These are phyloP conservation scores for Myrica gale DNA, from an alignment of 306 rosid species.

Conservation along the genomic window DNA sequence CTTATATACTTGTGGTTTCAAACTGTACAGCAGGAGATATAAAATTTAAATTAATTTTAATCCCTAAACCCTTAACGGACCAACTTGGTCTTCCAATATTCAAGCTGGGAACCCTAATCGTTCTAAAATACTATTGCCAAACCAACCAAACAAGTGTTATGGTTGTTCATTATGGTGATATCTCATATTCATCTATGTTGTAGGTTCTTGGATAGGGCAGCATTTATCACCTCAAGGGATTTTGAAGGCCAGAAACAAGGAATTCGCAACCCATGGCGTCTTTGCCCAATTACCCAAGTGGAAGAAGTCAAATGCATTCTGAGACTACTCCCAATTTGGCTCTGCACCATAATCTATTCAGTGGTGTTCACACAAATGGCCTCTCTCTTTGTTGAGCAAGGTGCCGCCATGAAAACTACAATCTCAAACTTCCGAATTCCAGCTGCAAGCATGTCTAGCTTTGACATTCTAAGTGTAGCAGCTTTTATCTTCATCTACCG, in stretches of 20 bases:
- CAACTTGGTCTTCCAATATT: not conserved
- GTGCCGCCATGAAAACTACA: conserved; percentile 88
- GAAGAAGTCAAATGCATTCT: conserved; percentile 97
- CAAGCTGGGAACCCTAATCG: not conserved
- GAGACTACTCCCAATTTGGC: conserved; percentile 95
- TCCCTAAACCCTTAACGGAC: too few relatives aligned
- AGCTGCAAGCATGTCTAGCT: conserved; percentile 98
- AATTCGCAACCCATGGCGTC: conserved; percentile 60
- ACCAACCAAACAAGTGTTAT: not conserved
- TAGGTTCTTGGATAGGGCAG: conserved; percentile 97
- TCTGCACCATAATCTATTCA: conserved; percentile 93
- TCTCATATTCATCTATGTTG: conserved; percentile 12
- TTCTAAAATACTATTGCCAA: not conserved
- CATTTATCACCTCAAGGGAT: conserved; percentile 77
- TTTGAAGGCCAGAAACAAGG: conserved; percentile 45
- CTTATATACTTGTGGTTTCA: not conserved
- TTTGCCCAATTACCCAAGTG: conserved; percentile 85
- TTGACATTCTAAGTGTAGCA: conserved; percentile 87
- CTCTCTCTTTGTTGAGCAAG: conserved; percentile 98
- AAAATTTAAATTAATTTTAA: too few relatives aligned
- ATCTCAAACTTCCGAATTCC: conserved; percentile 75
- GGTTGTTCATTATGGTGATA: not conserved
- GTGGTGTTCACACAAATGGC: conserved; percentile 99
- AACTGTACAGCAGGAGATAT: not conserved
- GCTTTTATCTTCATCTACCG: conserved; percentile 84